These are phyloP conservation scores for Nemania bipapillata DNA, from an alignment of 2,329 filamentous ascomycete genomes.

Conservation along the genomic window DNA sequence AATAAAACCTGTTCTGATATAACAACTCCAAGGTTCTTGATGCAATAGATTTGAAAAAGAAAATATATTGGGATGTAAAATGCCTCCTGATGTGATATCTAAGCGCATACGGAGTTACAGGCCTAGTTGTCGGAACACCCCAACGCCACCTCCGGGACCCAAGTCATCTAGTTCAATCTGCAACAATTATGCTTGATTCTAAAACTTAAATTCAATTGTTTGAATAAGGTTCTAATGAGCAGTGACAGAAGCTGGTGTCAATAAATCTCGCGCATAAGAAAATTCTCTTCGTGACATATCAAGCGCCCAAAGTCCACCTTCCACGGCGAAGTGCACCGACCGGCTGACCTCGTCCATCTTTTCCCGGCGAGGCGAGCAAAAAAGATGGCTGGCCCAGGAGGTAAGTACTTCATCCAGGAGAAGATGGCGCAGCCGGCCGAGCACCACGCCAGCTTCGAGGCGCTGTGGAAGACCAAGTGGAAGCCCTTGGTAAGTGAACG, in stretches of 20 bases:
- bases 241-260: background rate
- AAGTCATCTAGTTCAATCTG: background rate
- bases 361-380: background rate
- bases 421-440: slow-evolving; percentile 41
- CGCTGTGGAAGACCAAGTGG: slow-evolving; percentile 50
- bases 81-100: no score
- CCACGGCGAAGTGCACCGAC: background rate
- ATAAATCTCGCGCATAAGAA: background rate
- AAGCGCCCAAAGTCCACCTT: background rate
- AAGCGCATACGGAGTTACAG: background rate
- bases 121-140: background rate
- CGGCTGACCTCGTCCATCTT: background rate
- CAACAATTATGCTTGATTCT: background rate
- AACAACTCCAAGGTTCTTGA: no score
- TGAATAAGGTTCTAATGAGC: background rate
- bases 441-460: slow-evolving; percentile 48
- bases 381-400: slow-evolving; percentile 45
- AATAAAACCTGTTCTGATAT: no score
- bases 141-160: slow-evolving; percentile 2
- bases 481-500: slow-evolving; percentile 42
- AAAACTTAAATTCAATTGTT: background rate
- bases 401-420: slow-evolving; percentile 48
- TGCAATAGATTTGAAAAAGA: no score
- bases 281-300: background rate
- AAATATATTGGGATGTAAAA: no score